Evolutionary conservation across 805 yeast genomes (phyloP), one percentile per base, ranked within the genome.

Genomic region (Ogataea populi-albae): DNA sequence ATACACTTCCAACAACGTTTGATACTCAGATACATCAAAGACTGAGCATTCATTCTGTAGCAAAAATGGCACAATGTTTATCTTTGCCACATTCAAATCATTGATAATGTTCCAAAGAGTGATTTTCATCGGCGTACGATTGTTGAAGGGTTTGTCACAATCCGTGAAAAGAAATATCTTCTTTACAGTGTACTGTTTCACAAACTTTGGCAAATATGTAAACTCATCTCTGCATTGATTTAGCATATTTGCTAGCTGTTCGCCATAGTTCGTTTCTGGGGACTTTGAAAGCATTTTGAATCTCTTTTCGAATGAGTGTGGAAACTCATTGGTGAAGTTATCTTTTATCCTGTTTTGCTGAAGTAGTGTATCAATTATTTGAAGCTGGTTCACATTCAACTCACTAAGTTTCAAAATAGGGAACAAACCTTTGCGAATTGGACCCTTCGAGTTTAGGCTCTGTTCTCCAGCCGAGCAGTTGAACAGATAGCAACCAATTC

Each of bases 91-190:
- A 37, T 74, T 73, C 37, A 79, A 68, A 55, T 84, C 93, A 25
- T 71, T 69, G 10, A 82, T 68, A 4, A 79, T 64, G 14, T 73
- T 73, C 45, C 80, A 71, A 17, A 86, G 62, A 5, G 74, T 62
- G 30, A 65, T 66, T 47, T 70, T 71, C 3, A 66, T 61, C 2
- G 49, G 38, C 11, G 69, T 64, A 6, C 63, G 49, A 6, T 64
- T 62, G 35, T 66, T 65, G 43, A 62, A 71, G 0, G 96, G 97
- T 30, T 59, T 60, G 46, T 83, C 93, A 54, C 81, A 78, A 53
- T 81, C 83, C 0, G 96, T 86, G 50, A 88, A 75, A 52, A 87
- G 62, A 45, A 86, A 72, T 3, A 86, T 60, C 48, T 82, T 79
- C 45, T 73, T 75, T 28, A 69, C 69, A 32, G 75, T 75, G 54